Base-by-base conservation (phyloP, 495 filamentous ascomycete species). In the Hypoxylon crocopeplum region DNA sequence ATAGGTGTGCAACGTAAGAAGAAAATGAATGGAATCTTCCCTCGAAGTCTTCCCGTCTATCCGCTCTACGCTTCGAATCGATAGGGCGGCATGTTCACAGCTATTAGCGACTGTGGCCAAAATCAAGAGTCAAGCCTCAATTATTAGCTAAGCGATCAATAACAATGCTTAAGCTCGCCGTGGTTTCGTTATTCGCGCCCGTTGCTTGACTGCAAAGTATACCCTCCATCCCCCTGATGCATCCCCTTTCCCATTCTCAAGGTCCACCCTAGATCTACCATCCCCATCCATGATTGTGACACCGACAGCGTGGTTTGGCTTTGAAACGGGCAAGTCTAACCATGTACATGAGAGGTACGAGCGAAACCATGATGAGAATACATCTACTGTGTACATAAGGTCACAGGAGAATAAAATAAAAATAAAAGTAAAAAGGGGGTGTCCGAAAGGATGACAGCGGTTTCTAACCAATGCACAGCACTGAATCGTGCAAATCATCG, bases 21-120 rank as follows among this genome's bases (percentile, higher is more conserved):
- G 20, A 48, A 48, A 59, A 44, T 19, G 37, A 45, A 40, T n/a
- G n/a, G n/a, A n/a, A n/a, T n/a, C n/a, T n/a, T 16, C 47, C 44
- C 42, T 54, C 21, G 42, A 34, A 15, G 24, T 46, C 36, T 55
- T 48, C 54, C 60, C 60, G 60, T 48, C 10, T 39, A 59, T 59
- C 60, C 60, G 55, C 17, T 13, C 42, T 17, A 19, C 25, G 19
- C 29, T 32, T 19, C 12, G 17, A 5, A 22, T 20, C 7, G 15
- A 13, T 7, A 36, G 29, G 20, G 1, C 19, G n/a, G 10, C 10
- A 29, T 10, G 5, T 29, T 5, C 25, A 29, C n/a, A 24, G 10
- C 5, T 16, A 34, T 44, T 22, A 46, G n/a, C 48, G 13, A 55
- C n/a, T 20, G n/a, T 29, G n/a, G n/a, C 25, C 25, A 5, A 29